These are phyloP conservation scores for Sphagnurus paluster DNA, from an alignment of 1,284 basidiomycete species.

Conservation along the genomic window DNA sequence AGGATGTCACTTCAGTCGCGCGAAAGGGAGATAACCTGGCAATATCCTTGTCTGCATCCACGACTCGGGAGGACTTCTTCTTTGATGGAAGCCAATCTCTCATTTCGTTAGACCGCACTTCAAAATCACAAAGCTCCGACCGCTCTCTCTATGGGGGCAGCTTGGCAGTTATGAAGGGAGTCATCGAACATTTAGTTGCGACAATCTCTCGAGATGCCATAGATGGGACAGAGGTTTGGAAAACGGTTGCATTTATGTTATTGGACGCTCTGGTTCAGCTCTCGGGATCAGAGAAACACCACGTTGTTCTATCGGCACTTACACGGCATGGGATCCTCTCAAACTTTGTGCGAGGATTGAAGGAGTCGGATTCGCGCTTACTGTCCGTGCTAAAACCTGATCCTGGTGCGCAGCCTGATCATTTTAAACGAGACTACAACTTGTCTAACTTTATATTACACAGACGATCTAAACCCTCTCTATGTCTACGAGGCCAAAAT, in stretches of 20 bases:
- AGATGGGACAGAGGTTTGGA: conserved; percentile 95
- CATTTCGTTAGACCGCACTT: conserved; percentile 27
- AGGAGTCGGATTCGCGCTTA: conserved; percentile 81
- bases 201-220: conserved; percentile 89
- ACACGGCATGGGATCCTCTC: conserved; percentile 78
- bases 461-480: conserved; percentile 87
- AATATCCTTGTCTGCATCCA: conserved; percentile 38
- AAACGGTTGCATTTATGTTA: conserved; percentile 89
- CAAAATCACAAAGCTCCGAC: conserved; percentile 22
- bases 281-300: conserved; percentile 63
- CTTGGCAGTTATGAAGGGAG: conserved; percentile 59
- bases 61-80: conserved; percentile 37
- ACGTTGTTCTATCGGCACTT: conserved; percentile 59
- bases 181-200: conserved; percentile 75
- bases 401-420: conserved; percentile 58
- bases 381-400: conserved; percentile 85
- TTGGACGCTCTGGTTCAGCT: conserved; percentile 77
- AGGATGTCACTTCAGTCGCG: conserved; percentile 16
- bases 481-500: conserved; percentile 97
- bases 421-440: neutral
- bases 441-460: conserved; percentile 8
- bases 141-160: conserved; percentile 62
- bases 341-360: conserved; percentile 83
- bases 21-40: conserved; percentile 24
- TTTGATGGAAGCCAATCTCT: conserved; percentile 37